Percentiles rank a stretch among this genome's conserved stretches.
Conservation (phyloP, 1,284 basidiomycete species). For the Irpex sp. region DNA sequence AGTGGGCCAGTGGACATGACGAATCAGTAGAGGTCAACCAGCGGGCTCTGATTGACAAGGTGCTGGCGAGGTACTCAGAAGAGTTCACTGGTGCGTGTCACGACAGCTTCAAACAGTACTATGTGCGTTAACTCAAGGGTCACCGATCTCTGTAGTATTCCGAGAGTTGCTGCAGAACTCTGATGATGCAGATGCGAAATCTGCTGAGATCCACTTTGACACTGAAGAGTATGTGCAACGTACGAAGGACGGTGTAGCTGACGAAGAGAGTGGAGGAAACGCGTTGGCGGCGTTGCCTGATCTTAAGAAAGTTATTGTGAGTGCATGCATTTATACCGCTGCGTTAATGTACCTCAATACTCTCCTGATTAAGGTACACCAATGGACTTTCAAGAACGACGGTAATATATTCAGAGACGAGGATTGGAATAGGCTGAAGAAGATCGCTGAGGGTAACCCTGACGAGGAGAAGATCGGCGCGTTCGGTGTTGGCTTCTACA, state of each 20-base stretch:
- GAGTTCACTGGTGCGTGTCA: constrained; percentile 72
- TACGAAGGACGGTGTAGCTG: constrained; percentile 22
- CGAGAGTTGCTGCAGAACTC: constrained; percentile 93
- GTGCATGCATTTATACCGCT: constrained; percentile 7
- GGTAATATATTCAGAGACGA: constrained; percentile 79
- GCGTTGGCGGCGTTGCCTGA: constrained; percentile 41
- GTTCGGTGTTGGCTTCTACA: constrained; percentile 86
- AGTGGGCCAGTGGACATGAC: constrained; percentile 75
- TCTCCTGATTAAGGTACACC: constrained; percentile 44
- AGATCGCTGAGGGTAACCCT: constrained; percentile 86
- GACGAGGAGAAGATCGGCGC: constrained; percentile 86
- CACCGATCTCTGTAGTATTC: constrained; percentile 53
- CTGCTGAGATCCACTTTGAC: constrained; percentile 82
- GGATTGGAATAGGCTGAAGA: constrained; percentile 88
- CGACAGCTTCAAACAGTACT: neutral
- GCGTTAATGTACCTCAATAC: neutral
- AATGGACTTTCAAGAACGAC: constrained; percentile 87
- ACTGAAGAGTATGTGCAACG: constrained; percentile 54
- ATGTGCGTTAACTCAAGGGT: neutral
- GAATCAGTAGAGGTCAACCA: constrained; percentile 95
- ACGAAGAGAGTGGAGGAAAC: constrained; percentile 1
- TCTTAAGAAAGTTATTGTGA: constrained; percentile 53
- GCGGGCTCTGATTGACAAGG: constrained; percentile 90
- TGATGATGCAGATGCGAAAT: constrained; percentile 85
- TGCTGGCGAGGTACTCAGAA: constrained; percentile 91